Conservation (phyloP, 2,329 filamentous ascomycete species). For the Ophiosphaerella narmari region DNA sequence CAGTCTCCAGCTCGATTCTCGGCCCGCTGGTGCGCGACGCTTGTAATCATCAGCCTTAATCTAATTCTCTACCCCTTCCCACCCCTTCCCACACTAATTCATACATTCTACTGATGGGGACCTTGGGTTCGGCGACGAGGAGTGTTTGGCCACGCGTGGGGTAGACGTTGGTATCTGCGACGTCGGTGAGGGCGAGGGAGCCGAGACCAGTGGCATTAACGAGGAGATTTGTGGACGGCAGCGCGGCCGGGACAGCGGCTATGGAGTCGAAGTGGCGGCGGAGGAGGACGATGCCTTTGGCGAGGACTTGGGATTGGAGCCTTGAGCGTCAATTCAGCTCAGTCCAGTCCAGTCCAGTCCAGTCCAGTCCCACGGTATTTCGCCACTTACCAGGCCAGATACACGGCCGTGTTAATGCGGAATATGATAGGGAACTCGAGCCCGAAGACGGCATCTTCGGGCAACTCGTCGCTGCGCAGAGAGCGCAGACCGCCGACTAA, state of each 20-base stretch:
- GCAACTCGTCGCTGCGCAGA: constrained; percentile 37
- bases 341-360: too few relatives aligned
- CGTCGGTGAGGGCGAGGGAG: constrained; percentile 78
- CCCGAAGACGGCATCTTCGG: constrained; percentile 44
- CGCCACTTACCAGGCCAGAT: constrained; percentile 42
- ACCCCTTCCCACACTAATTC: too few relatives aligned
- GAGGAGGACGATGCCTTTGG: constrained; percentile 65
- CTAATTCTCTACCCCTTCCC: not conserved
- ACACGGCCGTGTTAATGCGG: constrained; percentile 46
- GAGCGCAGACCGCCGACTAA: constrained; percentile 45
- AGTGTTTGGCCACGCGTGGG: constrained; percentile 82
- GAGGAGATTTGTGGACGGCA: constrained; percentile 69
- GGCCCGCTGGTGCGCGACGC: constrained; percentile 72
- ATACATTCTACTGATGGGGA: constrained; percentile 47
- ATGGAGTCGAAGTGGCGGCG: constrained; percentile 64
- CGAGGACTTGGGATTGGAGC: constrained; percentile 67
- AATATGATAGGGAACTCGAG: constrained; percentile 44
- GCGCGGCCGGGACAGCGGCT: constrained; percentile 64
- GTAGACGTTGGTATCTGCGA: constrained; percentile 72
- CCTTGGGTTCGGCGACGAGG: constrained; percentile 62
- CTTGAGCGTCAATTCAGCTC: constrained; percentile 12
- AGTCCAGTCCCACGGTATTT: not conserved
- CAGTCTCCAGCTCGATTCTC: constrained; percentile 71
- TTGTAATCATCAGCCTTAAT: constrained; percentile 5
- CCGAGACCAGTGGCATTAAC: constrained; percentile 86